Percentiles rank a stretch among this genome's conserved stretches.
Evolutionary conservation across 345 rosid genomes (phyloP).

Genomic region (Citrus maxima): DNA sequence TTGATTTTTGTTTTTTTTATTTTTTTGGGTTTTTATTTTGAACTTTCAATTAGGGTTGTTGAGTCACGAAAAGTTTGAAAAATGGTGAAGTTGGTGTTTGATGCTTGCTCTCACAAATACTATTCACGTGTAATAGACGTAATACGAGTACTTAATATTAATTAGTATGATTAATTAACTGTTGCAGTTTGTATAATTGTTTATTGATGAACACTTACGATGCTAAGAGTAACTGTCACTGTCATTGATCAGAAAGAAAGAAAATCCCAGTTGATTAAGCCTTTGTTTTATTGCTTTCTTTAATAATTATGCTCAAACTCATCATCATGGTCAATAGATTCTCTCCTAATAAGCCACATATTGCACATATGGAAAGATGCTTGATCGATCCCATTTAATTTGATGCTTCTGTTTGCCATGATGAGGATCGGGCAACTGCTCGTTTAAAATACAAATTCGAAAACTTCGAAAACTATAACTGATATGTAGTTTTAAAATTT

Average conservation of each 20-base stretch:
- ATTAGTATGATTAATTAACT: background rate
- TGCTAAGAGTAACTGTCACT: constrained; percentile 24
- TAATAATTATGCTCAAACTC: background rate
- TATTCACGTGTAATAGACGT: constrained; percentile 39
- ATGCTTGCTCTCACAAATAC: constrained; percentile 22
- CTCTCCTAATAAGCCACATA: background rate
- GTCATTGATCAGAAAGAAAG: constrained; percentile 16
- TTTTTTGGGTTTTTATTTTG: background rate
- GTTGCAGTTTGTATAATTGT: constrained; percentile 8
- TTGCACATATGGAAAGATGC: background rate
- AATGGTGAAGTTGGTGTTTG: constrained; percentile 22
- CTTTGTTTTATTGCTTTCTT: background rate
- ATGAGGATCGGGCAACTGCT: no score
- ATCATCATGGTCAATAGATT: background rate
- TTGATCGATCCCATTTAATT: background rate
- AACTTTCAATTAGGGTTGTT: constrained; percentile 31
- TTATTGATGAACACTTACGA: constrained; percentile 12
- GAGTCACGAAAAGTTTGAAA: constrained; percentile 27
- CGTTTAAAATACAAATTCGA: no score
- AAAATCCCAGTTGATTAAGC: constrained; percentile 16
- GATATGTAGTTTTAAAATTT: no score
- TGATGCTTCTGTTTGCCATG: background rate
- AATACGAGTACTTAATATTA: background rate
- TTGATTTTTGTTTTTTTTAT: no score
- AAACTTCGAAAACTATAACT: no score